Evolutionary conservation across 768 basidiomycete genomes (phyloP), one percentile per base, ranked within the genome.

Genomic region (Hemileccinum impolitum): DNA sequence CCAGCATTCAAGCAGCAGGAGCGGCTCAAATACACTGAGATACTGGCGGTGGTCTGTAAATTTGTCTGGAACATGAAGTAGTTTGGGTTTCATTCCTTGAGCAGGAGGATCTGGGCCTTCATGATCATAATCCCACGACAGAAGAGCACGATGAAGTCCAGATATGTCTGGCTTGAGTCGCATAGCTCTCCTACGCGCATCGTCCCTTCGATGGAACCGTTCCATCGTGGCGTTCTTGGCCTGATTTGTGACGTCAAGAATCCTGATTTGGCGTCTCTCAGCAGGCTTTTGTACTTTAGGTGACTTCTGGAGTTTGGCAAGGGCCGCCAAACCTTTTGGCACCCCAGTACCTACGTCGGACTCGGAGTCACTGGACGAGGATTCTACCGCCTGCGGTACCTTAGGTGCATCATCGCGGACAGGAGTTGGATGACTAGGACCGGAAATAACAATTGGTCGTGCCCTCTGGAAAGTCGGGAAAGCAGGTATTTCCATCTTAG

Each of bases 1-100:
- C 94, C 96, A 97, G 53, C 90, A 84, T 68, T 99, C 96, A 50
- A 90, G 71, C 17, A 94, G 69, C 23, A 98, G 71, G 14, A 98
- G 75, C 2, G 95, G 94, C 62, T 91, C 83, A 64, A 96, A 93
- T 39, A 86, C 74, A 19, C 71, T 70, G 36, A 79, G 76, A 66
- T 95, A 98, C 17, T 90, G 79, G 1, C 71, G 64, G 49, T 84
- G 78, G 43, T 80, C 76, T 2, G 58, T 48, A 65, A 97, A 98
- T 11, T 64, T 71, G 46, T 82, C 77, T 0, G 90, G 88, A 8
- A 96, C 75, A 15, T 66, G 68, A 12, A 65, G 43, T 26, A 75
- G 59, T 1, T 63, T 43, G 4, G 72, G 56, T 38, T 65, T 70
- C 36, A 53, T 40, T 43, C 55, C 61, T 15, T 69, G 64, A n/a